Conservation (phyloP, 768 basidiomycete species). For the Hydnomerulius pinastri region DNA sequence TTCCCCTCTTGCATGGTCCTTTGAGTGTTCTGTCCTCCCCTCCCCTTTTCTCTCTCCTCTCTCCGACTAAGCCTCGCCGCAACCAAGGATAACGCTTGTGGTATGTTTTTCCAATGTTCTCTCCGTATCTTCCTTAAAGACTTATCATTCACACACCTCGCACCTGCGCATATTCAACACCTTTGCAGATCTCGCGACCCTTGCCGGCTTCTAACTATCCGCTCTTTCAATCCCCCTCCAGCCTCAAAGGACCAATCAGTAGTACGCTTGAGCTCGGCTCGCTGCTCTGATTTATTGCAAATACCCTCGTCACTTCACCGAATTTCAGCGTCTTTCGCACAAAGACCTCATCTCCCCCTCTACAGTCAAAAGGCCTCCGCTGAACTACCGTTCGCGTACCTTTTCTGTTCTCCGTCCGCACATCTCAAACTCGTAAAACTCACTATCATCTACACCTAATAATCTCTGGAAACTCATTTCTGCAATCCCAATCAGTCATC, state of each 20-base stretch:
- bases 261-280: constrained; percentile 75
- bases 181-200: constrained; percentile 84
- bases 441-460: constrained; percentile 13
- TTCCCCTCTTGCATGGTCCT: constrained; percentile 36
- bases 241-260: constrained; percentile 42
- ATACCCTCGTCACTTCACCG: constrained; percentile 14
- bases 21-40: constrained; percentile 28
- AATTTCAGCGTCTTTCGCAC: no score
- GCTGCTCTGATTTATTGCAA: constrained; percentile 43
- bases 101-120: constrained; percentile 28
- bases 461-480: constrained; percentile 11
- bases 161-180: no score
- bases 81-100: constrained; percentile 56
- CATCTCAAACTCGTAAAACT: constrained; percentile 24
- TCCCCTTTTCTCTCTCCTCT: constrained; percentile 29
- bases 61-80: constrained; percentile 47
- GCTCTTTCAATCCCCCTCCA: constrained; percentile 33
- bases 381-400: constrained; percentile 49
- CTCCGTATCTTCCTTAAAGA: not conserved
- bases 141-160: constrained; percentile 6
- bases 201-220: constrained; percentile 77
- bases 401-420: constrained; percentile 19
- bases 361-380: constrained; percentile 39
- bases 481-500: not conserved
- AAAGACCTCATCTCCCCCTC: constrained; percentile 5